A percentile compares a stretch with the other conserved stretches of the same genome.
These are phyloP conservation scores for Mucor mucedo DNA, from an alignment of 371 early-diverging fungal genomes.

Conservation along the genomic window DNA sequence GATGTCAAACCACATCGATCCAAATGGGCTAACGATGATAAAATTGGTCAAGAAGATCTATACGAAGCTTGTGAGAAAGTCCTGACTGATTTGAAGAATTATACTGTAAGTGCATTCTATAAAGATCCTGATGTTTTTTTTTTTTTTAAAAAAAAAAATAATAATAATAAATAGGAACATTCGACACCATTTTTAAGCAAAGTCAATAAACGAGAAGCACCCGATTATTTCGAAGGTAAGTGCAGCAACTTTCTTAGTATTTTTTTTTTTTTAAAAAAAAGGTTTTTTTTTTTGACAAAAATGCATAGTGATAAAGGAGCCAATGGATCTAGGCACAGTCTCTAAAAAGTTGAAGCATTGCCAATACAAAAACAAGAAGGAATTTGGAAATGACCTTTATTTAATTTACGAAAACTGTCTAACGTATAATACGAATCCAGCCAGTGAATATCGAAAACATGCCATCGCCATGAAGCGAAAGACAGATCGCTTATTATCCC, in stretches of 20 bases:
- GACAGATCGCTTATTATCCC: constrained; percentile 70
- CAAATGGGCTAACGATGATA: constrained; percentile 88
- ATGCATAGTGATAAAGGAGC: constrained; percentile 73
- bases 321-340: constrained; percentile 91
- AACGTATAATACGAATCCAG: constrained; percentile 76
- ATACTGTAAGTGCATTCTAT: constrained; percentile 50
- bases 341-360: constrained; percentile 73
- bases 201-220: constrained; percentile 92
- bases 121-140: too few species aligned
- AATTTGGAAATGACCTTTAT: constrained; percentile 77
- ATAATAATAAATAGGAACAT: constrained; percentile 63
- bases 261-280: background rate
- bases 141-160: too few species aligned
- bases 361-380: constrained; percentile 74
- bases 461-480: constrained; percentile 80
- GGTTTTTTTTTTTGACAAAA: background rate
- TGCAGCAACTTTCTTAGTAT: too few species aligned
- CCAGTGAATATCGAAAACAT: constrained; percentile 81
- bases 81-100: constrained; percentile 81
- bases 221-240: constrained; percentile 87
- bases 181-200: constrained; percentile 87
- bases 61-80: constrained; percentile 88
- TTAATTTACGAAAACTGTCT: constrained; percentile 87
- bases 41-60: constrained; percentile 86
- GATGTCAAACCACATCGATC: constrained; percentile 84